Base-by-base conservation (phyloP, 805 yeast genomes). In the Lipomyces orientalis region DNA sequence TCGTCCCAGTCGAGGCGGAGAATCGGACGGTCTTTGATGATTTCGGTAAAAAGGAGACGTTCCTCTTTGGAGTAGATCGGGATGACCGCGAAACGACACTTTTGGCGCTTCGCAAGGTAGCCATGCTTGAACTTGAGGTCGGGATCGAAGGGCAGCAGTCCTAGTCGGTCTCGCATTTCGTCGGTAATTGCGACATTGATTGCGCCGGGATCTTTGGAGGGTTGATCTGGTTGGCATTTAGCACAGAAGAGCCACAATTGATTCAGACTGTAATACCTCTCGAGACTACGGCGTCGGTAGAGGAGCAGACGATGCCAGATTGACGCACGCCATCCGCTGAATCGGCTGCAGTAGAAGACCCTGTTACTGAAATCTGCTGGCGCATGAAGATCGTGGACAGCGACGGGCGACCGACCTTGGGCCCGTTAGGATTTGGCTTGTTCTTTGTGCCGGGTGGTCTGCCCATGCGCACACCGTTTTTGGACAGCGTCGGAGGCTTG, bases 391-490 rank as follows among this genome's bases (percentile, higher is more conserved):
- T 66, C 33, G 61, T 58, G 54, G 43, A 60, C 33, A 66, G 60
- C 49, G 70, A 62, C 60, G 70, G 70, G 25, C 70, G 56, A 31
- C 70, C 70, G 52, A 66, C 70, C 52, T 64, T 66, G 33, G 70
- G 70, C 5, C 70, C 70, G 60, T 64, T 60, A 7, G 70, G 70
- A 49, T 64, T 66, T 5, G 64, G 67, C 62, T 64, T 63, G 60
- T 66, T 66, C 58, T 66, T 66, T 14, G 70, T 63, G 37, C 70
- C 70, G 8, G 70, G 70, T 39, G 70, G 70, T 14, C 70, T 25
- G 56, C 70, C 70, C 66, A 66, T 64, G 31, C 70, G 57, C 22
- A 66, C 67, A 56, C 70, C 70, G 33, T 66, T 66, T 46, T 66
- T 66, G 33, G 70, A 63, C 56, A 66, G 46, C 49, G 63, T 63